Evolutionary conservation across 2,329 filamentous ascomycete species (phyloP).

Genomic region (Calonectria fujianensis): DNA sequence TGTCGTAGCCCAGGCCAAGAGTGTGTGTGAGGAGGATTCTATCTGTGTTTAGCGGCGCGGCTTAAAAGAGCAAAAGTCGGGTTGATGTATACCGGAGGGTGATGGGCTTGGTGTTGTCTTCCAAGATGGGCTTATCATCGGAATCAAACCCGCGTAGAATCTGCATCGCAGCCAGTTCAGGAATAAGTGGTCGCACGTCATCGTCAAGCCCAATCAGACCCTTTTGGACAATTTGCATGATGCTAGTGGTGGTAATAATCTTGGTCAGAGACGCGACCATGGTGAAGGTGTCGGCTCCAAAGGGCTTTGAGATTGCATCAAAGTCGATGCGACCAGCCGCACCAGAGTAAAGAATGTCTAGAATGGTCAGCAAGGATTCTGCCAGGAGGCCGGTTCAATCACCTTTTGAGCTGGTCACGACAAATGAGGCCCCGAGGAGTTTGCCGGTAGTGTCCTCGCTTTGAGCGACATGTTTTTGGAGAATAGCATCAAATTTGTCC

Average conservation of each 20-base stretch:
- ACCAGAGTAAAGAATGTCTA: conserved; percentile 61
- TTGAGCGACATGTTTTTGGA: conserved; percentile 55
- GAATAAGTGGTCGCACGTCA: conserved; percentile 59
- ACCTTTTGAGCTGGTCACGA: conserved; percentile 59
- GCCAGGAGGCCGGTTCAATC: not conserved
- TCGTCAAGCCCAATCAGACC: conserved; percentile 60
- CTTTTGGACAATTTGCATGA: conserved; percentile 65
- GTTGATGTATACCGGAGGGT: conserved; percentile 59
- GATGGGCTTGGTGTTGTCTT: conserved; percentile 61
- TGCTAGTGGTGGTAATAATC: conserved; percentile 60
- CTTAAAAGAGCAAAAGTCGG: not conserved
- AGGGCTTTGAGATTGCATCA: conserved; percentile 55
- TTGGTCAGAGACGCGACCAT: conserved; percentile 67
- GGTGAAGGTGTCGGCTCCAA: conserved; percentile 58
- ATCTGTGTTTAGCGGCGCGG: not conserved
- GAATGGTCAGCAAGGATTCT: not conserved
- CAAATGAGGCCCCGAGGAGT: conserved; percentile 61
- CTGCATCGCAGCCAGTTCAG: conserved; percentile 58
- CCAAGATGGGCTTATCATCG: conserved; percentile 60
- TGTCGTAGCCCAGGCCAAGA: conserved; percentile 67
- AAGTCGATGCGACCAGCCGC: conserved; percentile 61
- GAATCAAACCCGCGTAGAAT: conserved; percentile 63
- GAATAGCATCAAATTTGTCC: conserved; percentile 56
- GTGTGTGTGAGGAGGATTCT: conserved; percentile 70
- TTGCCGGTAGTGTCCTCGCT: conserved; percentile 57